Percentiles rank a stretch among this genome's conserved stretches.
phyloP scores from a whole-genome alignment of 2,329 filamentous ascomycete species.

The Ceratocystis albifundus region DNA sequence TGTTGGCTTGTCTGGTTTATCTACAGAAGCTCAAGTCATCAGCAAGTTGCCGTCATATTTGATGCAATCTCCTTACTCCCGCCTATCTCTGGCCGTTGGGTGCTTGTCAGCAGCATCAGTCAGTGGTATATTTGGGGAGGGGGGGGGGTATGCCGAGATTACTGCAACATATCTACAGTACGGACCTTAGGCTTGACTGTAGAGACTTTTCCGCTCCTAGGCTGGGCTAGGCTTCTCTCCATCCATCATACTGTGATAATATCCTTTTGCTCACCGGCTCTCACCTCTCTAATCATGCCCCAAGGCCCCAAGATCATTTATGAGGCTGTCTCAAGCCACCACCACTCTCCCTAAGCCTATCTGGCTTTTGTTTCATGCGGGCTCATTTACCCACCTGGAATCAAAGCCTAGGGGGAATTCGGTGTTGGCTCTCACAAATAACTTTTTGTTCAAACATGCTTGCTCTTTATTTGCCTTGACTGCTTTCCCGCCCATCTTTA shows the following conservation, averaged over 20 bases:
- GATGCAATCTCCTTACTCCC: background rate
- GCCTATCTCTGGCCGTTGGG: background rate
- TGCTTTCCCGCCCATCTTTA: background rate
- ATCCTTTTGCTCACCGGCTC: background rate
- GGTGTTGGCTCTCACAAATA: background rate
- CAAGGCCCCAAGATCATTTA: background rate
- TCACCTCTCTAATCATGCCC: background rate
- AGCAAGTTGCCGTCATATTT: too few species aligned
- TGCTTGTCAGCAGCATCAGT: background rate
- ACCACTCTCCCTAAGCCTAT: background rate
- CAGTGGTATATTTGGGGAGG: too few species aligned
- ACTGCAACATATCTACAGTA: background rate
- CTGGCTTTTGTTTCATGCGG: background rate
- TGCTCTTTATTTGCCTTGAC: background rate
- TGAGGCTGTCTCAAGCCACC: conserved; percentile 2
- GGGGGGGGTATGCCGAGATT: too few species aligned
- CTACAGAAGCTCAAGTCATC: background rate
- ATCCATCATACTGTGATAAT: background rate
- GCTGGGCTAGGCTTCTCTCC: background rate
- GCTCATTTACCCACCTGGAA: background rate
- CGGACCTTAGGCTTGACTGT: background rate
- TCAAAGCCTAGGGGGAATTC: background rate
- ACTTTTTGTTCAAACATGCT: background rate
- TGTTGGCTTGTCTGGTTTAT: background rate
- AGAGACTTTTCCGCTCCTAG: background rate